phyloP scores from a whole-genome alignment of 305 asterid genomes.

The Rubia tinctorum region DNA sequence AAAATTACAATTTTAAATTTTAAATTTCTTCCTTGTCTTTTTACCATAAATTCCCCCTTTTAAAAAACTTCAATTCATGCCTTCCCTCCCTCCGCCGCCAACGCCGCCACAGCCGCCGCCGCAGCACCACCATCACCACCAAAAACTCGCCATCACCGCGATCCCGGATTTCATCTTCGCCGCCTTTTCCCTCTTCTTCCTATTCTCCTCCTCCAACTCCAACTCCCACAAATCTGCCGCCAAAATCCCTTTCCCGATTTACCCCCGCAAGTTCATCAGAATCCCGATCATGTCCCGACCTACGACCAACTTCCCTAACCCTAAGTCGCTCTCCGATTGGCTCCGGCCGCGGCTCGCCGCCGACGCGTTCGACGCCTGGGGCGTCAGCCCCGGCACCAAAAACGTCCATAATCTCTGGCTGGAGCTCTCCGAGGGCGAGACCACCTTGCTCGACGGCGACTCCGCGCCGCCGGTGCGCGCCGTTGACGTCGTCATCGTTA shows the following conservation, averaged over 20 bases:
- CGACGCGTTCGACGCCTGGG: conserved; percentile 87
- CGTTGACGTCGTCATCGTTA: conserved; percentile 71
- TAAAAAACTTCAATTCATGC: neutral
- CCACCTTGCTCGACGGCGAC: conserved; percentile 62
- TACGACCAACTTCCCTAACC: conserved; percentile 46
- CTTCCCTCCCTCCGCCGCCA: conserved; percentile 27
- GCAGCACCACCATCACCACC: conserved; percentile 32
- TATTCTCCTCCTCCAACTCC: conserved; percentile 40
- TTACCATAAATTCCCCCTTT: neutral
- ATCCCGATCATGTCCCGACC: conserved; percentile 54
- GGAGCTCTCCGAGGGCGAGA: conserved; percentile 82
- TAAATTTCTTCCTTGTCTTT: neutral
- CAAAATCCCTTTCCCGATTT: conserved; percentile 38
- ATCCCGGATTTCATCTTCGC: conserved; percentile 73
- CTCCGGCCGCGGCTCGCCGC: conserved; percentile 68
- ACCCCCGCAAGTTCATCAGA: conserved; percentile 45
- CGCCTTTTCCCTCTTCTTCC: conserved; percentile 64
- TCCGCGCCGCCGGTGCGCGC: conserved; percentile 75
- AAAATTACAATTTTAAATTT: neutral
- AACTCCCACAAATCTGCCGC: conserved; percentile 42
- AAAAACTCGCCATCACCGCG: conserved; percentile 35
- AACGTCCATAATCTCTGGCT: conserved; percentile 84
- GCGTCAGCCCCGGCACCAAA: conserved; percentile 87
- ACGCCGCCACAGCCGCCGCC: conserved; percentile 41
- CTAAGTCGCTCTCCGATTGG: conserved; percentile 92